Evolutionary conservation across 2,329 filamentous ascomycete species (phyloP).

Genomic region (Furcasterigmium sp.): DNA sequence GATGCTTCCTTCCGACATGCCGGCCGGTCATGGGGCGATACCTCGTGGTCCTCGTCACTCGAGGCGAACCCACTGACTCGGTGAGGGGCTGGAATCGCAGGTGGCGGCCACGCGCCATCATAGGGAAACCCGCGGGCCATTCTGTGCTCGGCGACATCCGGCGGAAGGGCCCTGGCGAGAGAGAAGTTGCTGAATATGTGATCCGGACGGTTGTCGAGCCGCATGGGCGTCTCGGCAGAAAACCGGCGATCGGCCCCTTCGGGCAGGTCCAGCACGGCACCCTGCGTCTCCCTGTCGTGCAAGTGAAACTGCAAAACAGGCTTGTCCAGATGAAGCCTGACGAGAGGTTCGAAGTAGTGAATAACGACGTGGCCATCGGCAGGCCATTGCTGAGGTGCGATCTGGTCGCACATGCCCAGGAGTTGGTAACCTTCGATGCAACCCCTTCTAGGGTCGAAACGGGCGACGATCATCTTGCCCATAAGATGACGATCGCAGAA

Average conservation of each 20-base stretch:
- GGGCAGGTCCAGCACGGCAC: neutral
- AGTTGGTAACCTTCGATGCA: slow-evolving; percentile 79
- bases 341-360: slow-evolving; percentile 64
- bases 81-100: slow-evolving; percentile 57
- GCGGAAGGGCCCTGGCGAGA: slow-evolving; percentile 48
- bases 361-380: slow-evolving; percentile 62
- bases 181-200: slow-evolving; percentile 63
- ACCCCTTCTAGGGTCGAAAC: slow-evolving; percentile 67
- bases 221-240: slow-evolving; percentile 48
- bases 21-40: slow-evolving; percentile 33
- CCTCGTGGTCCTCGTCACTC: slow-evolving; percentile 12
- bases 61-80: slow-evolving; percentile 37
- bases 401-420: slow-evolving; percentile 55
- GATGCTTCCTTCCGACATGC: slow-evolving; percentile 54
- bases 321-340: slow-evolving; percentile 69
- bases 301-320: slow-evolving; percentile 58
- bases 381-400: slow-evolving; percentile 54
- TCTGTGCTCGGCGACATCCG: slow-evolving; percentile 26
- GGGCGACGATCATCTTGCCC: slow-evolving; percentile 70
- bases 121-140: slow-evolving; percentile 32
- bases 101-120: slow-evolving; percentile 69
- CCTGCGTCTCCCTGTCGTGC: neutral
- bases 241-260: slow-evolving; percentile 28
- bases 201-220: slow-evolving; percentile 36
- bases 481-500: slow-evolving; percentile 70